Base-by-base conservation (phyloP, 2,329 filamentous ascomycete genomes). In the Calonectria hawksworthii region DNA sequence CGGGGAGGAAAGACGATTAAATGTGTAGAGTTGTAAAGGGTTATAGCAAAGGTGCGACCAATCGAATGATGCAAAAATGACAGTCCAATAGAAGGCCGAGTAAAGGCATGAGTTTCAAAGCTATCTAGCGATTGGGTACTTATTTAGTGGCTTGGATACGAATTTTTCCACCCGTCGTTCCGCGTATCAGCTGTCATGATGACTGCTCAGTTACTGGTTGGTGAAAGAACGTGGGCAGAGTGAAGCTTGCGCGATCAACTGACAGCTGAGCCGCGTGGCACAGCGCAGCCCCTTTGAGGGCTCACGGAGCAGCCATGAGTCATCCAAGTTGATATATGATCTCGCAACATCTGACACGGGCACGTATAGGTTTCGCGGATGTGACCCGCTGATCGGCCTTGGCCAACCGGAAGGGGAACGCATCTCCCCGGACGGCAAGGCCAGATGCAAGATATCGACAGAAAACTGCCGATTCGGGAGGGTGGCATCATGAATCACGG, bases 401-500 rank as follows among this genome's bases (percentile, higher is more conserved):
- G 44, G 50, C 68, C 68, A 71, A 68, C 70, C 70, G 64, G 64
- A 52, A 52, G 16, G 50, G 13, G 14, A 23, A 8, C 2, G 38
- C 63, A 66, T 61, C 63, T 68, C 63, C 70, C 41, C 41, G 44
- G 50, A 30, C 68, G 34, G 41, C 59, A 34, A 34, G 18, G 69
- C 36, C 44, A 18, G 26, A 52, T 38, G 50, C 28, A 67, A 74
- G 63, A 77, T 71, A 44, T 63, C 56, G 56, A 63, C 8, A 11
- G 51, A 73, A 70, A 78, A 70, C 73, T 71, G 77, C 70, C 75
- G 77, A 78, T 76, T 76, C 26, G 61, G 47, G 11, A 59, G n/a
- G 76, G 54, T 80, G 73, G 74, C 73, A 44, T 74, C 76, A 80
- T 69, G 51, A 21, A 70, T 75, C 75, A 76, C 73, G 75, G 63